Conservation (phyloP, 768 basidiomycete species). For the Naganishia friedmannii region DNA sequence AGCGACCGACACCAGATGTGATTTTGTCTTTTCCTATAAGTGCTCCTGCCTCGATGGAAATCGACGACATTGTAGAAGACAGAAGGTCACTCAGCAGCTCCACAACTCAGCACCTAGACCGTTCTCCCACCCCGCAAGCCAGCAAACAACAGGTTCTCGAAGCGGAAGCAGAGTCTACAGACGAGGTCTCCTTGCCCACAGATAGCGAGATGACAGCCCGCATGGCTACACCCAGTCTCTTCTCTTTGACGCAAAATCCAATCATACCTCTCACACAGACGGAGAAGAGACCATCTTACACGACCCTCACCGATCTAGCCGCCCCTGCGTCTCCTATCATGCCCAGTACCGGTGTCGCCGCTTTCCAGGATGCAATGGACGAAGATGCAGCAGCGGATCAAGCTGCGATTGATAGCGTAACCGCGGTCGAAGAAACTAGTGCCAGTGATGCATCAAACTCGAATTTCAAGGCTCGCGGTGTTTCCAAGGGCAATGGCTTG, state of each 20-base stretch:
- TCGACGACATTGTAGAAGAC: constrained; percentile 1
- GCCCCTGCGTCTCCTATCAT: constrained; percentile 9
- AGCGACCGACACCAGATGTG: neutral
- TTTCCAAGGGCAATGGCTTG: neutral
- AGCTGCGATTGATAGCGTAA: constrained; percentile 12
- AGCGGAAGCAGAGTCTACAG: neutral
- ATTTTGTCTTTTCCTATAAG: neutral
- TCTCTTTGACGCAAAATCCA: constrained; percentile 11
- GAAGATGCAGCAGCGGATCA: constrained; percentile 17
- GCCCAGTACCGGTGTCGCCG: constrained; percentile 13
- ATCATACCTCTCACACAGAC: constrained; percentile 1
- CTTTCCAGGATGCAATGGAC: constrained; percentile 20
- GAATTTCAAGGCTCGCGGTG: neutral
- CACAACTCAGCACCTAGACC: neutral
- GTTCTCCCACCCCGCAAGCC: constrained; percentile 1
- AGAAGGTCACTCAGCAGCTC: neutral
- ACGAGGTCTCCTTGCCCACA: neutral
- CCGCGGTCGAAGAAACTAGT: constrained; percentile 1
- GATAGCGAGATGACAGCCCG: constrained; percentile 1
- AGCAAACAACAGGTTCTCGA: neutral
- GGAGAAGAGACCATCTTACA: neutral
- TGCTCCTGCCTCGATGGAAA: neutral
- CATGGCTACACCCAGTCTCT: neutral
- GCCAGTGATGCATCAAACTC: neutral
- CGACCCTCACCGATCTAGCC: constrained; percentile 6